A percentile compares a stretch with the other conserved stretches of the same genome.
These are phyloP conservation scores for Ceratobasidium sp. DNA, from an alignment of 1,284 basidiomycete species.

Conservation along the genomic window DNA sequence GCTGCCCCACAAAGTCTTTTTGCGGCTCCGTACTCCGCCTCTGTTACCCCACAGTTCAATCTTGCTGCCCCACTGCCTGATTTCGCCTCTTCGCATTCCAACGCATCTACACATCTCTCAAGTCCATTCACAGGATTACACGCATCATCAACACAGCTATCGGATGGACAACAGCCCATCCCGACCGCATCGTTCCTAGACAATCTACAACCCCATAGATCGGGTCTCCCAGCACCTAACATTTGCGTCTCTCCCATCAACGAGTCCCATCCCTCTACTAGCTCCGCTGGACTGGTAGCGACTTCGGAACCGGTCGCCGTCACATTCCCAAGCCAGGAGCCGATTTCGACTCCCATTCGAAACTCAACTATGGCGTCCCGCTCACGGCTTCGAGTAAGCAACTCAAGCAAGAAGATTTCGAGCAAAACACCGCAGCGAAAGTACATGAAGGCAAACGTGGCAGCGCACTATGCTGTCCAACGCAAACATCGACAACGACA, in stretches of 20 bases:
- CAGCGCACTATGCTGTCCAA: neutral
- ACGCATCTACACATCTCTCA: neutral
- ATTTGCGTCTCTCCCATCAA: neutral
- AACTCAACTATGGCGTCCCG: neutral
- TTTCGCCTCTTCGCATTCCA: neutral
- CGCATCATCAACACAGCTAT: neutral
- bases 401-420: constrained; percentile 1
- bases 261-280: neutral
- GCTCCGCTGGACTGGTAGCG: neutral
- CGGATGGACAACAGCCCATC: neutral
- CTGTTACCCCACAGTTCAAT: neutral
- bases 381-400: neutral
- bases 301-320: neutral
- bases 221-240: neutral
- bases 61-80: neutral
- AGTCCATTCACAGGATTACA: neutral
- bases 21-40: neutral
- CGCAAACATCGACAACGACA: neutral
- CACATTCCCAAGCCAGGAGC: neutral
- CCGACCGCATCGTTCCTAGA: neutral
- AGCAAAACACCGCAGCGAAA: constrained; percentile 7
- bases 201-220: neutral
- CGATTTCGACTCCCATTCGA: neutral
- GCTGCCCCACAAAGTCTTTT: too few relatives aligned
- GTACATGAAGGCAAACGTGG: neutral